Conservation (phyloP, 148 eudicot species). For the Limonium bicolor region DNA sequence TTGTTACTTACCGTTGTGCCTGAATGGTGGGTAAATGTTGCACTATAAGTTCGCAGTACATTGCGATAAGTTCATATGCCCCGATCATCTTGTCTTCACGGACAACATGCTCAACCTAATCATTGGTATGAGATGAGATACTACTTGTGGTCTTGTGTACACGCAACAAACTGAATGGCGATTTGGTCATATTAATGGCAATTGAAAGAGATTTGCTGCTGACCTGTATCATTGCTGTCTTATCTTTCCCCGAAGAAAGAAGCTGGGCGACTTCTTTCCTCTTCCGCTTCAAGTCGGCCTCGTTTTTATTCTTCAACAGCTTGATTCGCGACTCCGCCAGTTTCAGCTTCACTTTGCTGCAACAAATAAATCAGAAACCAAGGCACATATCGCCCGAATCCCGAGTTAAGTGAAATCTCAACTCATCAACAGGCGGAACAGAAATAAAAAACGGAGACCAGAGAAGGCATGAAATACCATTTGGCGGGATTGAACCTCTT, state of each 20-base stretch:
- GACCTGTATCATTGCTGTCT: constrained; percentile 79
- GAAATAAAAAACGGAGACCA: too few relatives aligned
- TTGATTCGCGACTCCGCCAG: constrained; percentile 68
- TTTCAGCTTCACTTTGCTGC: constrained; percentile 80
- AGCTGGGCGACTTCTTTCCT: constrained; percentile 72
- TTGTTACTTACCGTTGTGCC: constrained; percentile 78
- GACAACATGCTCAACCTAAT: constrained; percentile 91
- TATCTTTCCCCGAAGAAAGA: constrained; percentile 74
- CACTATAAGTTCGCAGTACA: constrained; percentile 79
- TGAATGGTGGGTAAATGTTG: constrained; percentile 85
- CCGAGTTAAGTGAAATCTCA: neutral
- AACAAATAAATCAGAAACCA: too few relatives aligned
- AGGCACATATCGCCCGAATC: too few relatives aligned
- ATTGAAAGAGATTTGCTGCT: too few relatives aligned
- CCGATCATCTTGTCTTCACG: constrained; percentile 86
- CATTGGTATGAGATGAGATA: too few relatives aligned
- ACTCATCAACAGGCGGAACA: neutral
- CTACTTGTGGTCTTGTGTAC: too few relatives aligned
- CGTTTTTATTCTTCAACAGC: constrained; percentile 85
- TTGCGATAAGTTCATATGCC: constrained; percentile 74
- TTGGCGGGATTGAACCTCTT: constrained; percentile 78
- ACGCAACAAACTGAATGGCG: too few relatives aligned
- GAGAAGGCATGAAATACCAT: constrained; percentile 35
- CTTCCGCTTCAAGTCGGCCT: constrained; percentile 51
- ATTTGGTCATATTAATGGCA: too few relatives aligned